Percentiles rank a stretch among this genome's conserved stretches.
These are phyloP conservation scores for Termitomyces sp. DNA, from an alignment of 768 basidiomycete genomes.

Conservation along the genomic window DNA sequence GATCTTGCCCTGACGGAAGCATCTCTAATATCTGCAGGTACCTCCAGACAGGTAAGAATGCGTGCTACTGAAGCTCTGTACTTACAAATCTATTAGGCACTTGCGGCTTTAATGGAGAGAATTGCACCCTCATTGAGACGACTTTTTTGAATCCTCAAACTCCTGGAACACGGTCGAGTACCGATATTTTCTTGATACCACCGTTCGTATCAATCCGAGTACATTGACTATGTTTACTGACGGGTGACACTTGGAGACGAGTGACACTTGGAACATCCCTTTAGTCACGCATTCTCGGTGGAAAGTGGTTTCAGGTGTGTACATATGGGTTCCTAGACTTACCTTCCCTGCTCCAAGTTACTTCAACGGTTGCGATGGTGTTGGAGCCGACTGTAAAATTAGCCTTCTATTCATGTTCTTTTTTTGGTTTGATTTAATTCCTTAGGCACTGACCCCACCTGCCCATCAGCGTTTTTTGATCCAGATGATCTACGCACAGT, in stretches of 20 bases:
- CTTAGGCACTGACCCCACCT: conserved; percentile 27
- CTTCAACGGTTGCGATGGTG: conserved; percentile 35
- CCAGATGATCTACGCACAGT: conserved; percentile 29
- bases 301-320: conserved; percentile 32
- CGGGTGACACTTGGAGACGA: too few species aligned
- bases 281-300: conserved; percentile 34
- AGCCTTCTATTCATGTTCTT: not conserved
- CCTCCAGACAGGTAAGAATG: conserved; percentile 21
- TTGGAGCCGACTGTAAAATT: conserved; percentile 35
- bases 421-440: not conserved
- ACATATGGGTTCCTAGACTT: not conserved
- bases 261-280: not conserved
- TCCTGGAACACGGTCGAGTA: conserved; percentile 26
- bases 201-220: conserved; percentile 23
- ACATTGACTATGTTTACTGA: too few species aligned
- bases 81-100: conserved; percentile 15
- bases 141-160: conserved; percentile 27
- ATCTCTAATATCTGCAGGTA: conserved; percentile 14
- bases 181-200: conserved; percentile 34
- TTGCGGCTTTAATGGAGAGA: conserved; percentile 34
- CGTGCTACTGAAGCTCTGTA: not conserved
- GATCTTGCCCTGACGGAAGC: not conserved
- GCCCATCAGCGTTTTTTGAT: conserved; percentile 29
- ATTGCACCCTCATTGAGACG: conserved; percentile 31
- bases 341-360: conserved; percentile 21